Base-by-base conservation (phyloP, 345 rosid genomes). In the Clarkia xantiana region DNA sequence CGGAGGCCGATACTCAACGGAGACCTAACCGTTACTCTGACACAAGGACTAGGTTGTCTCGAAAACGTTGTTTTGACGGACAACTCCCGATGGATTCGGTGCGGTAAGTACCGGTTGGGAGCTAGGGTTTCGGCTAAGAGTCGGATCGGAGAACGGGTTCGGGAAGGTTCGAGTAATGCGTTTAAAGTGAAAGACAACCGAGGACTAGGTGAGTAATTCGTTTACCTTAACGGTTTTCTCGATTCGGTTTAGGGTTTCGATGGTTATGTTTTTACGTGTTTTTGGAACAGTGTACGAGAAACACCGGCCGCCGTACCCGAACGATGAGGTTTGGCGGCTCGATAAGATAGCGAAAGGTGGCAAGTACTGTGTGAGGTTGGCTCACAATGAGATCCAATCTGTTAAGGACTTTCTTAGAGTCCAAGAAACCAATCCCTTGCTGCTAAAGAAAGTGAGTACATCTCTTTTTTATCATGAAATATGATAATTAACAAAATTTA, bases 171-270 rank as follows among this genome's bases (percentile, higher is more conserved):
- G 51, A 91, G 94, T n/a, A 68, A 67, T 58, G 73, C 86, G 5
- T 86, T 91, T 17, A 45, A 55, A 1, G 94, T 86, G 47, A 81
- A 75, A 72, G 98, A 91, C 62, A 87, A 81, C 20, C 76, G 96
- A 0, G 98, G 98, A 51, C 93, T 76, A 59, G 14, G 98, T 91
- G 75, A 73, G 86, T 67, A n/a, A n/a, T 59, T 42, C 40, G 36
- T 7, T 29, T 29, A 7, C 36, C 36, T 29, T 29, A 29, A 29
- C 5, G 1, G 8, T 10, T 1, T 29, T 29, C 6, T 29, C 5
- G 25, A 29, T 29, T 29, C 8, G 36, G 2, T 29, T 29, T 29
- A 29, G 36, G 36, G 36, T 29, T 29, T 29, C n/a, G 36, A 29
- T 4, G 1, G 8, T 10, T 2, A 29, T 29, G 36, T 29, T 29